Percentiles rank a stretch among this genome's conserved stretches.
Conservation (phyloP, 352 stramenopile species). For the Globisporangium abappressorium region DNA sequence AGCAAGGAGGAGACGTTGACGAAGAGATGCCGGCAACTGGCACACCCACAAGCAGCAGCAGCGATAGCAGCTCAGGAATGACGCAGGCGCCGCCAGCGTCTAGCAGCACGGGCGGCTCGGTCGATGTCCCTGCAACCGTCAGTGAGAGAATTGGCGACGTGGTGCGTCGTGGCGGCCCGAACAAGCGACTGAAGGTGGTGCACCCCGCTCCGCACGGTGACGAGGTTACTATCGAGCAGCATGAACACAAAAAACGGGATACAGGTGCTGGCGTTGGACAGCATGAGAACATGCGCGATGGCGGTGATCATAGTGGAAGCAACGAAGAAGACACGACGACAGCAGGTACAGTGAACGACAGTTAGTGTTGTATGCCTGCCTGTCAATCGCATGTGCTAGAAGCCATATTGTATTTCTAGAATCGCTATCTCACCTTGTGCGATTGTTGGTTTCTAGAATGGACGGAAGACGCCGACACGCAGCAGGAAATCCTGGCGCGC, state of each 20-base stretch:
- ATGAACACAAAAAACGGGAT: not conserved
- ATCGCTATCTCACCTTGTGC: not conserved
- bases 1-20: not conserved
- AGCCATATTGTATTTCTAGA: not conserved
- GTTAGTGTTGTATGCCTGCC: not conserved
- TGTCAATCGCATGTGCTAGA: not conserved
- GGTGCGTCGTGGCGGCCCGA: not conserved
- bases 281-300: not conserved
- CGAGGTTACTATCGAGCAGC: not conserved
- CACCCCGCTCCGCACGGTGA: not conserved
- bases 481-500: constrained; percentile 21
- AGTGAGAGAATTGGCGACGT: not conserved
- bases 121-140: not conserved
- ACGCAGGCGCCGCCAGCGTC: not conserved
- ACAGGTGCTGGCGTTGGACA: not conserved
- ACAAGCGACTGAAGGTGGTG: constrained; percentile 1
- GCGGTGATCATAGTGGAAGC: not conserved
- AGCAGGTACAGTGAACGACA: not conserved
- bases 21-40: not conserved
- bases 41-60: not conserved
- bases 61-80: not conserved
- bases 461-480: constrained; percentile 10
- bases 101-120: not conserved
- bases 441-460: not conserved
- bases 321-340: constrained; percentile 1